Conservation (phyloP, 306 rosid genomes). For the Purshia tridentata region DNA sequence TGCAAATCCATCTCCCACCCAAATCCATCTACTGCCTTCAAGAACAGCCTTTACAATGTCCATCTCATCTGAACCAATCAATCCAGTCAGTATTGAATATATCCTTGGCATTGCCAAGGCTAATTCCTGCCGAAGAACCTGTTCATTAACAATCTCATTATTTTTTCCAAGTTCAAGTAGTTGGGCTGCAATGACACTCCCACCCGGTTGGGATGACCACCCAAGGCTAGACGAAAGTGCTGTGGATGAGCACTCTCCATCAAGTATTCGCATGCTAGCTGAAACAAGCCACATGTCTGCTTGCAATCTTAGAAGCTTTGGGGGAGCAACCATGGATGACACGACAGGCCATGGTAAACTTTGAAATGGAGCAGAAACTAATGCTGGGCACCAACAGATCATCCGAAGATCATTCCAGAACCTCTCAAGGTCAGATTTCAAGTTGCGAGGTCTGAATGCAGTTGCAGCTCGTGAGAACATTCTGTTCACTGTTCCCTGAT, state of each 20-base stretch:
- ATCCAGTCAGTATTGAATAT: slow-evolving; percentile 68
- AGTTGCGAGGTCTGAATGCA: slow-evolving; percentile 59
- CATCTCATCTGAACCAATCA: slow-evolving; percentile 89
- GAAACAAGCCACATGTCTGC: slow-evolving; percentile 93
- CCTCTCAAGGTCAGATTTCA: slow-evolving; percentile 72
- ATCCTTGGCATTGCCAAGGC: slow-evolving; percentile 90
- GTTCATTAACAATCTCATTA: slow-evolving; percentile 80
- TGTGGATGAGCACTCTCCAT: slow-evolving; percentile 88
- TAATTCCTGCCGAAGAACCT: slow-evolving; percentile 86
- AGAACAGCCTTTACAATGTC: slow-evolving; percentile 96
- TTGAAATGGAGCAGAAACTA: slow-evolving; percentile 69
- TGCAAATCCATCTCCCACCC: slow-evolving; percentile 99
- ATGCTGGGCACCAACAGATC: slow-evolving; percentile 93
- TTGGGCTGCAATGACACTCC: slow-evolving; percentile 94
- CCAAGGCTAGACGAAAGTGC: slow-evolving; percentile 72
- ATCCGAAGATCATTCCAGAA: slow-evolving; percentile 83
- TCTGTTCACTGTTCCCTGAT: slow-evolving; percentile 68
- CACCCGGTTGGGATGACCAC: slow-evolving; percentile 91
- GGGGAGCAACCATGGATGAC: slow-evolving; percentile 92
- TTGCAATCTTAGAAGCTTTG: slow-evolving; percentile 76
- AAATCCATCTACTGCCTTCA: slow-evolving; percentile 93
- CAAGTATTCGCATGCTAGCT: slow-evolving; percentile 93
- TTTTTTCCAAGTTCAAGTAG: slow-evolving; percentile 95
- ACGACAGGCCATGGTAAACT: slow-evolving; percentile 90
- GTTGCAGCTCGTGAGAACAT: slow-evolving; percentile 74